These are phyloP conservation scores for Trichoderma gracile DNA, from an alignment of 2,329 filamentous ascomycete species.

Conservation along the genomic window DNA sequence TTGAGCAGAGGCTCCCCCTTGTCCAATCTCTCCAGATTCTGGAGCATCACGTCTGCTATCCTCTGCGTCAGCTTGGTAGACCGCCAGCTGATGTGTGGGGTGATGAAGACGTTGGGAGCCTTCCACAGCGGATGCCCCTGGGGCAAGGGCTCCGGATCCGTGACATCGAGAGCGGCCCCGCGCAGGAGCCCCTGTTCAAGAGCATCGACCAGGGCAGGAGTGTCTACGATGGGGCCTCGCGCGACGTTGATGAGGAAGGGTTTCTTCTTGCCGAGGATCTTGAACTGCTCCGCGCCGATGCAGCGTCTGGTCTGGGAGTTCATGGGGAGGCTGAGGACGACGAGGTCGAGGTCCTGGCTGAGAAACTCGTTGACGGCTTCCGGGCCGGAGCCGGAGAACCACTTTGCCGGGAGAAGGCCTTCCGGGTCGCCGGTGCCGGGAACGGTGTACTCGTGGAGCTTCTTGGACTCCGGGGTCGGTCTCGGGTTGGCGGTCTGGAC, in stretches of 20 bases:
- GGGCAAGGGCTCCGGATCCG: constrained; percentile 71
- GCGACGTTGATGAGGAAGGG: constrained; percentile 68
- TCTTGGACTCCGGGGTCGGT: constrained; percentile 57
- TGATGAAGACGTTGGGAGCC: constrained; percentile 62
- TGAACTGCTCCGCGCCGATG: constrained; percentile 48
- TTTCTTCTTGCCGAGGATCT: constrained; percentile 41
- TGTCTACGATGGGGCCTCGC: constrained; percentile 49
- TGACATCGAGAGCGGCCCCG: constrained; percentile 70
- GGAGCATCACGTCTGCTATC: constrained; percentile 26
- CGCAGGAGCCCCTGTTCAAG: constrained; percentile 44
- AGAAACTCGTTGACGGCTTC: constrained; percentile 46
- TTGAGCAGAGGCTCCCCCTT: constrained; percentile 26
- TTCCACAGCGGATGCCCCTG: constrained; percentile 64
- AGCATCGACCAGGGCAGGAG: constrained; percentile 57
- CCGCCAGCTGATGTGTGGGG: constrained; percentile 43
- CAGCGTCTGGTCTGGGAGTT: constrained; percentile 41
- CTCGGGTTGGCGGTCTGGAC: constrained; percentile 66
- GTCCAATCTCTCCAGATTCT: constrained; percentile 20
- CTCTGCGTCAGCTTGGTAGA: constrained; percentile 35
- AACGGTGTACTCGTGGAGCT: constrained; percentile 59
- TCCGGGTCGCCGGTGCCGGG: constrained; percentile 58
- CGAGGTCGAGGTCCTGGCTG: constrained; percentile 44
- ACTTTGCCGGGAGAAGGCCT: constrained; percentile 44
- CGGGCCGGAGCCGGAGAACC: constrained; percentile 43
- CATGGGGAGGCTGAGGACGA: constrained; percentile 47